A percentile compares a stretch with the other conserved stretches of the same genome.
Conservation (phyloP, 768 basidiomycete species). For the Russula sp. region DNA sequence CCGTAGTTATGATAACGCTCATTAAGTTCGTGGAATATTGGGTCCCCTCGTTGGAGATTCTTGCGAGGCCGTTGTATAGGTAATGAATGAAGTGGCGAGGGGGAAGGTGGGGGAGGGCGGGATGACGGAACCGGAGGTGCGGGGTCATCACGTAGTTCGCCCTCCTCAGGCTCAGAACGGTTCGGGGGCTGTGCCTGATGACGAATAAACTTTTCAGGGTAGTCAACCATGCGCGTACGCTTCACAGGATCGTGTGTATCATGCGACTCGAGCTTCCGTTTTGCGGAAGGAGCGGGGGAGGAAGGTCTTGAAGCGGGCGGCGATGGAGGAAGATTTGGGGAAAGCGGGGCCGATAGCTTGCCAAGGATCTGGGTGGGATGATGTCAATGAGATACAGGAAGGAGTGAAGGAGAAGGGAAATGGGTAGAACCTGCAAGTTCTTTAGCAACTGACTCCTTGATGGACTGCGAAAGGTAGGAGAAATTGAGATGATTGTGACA, state of each 20-base stretch:
- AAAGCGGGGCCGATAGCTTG: constrained; percentile 41
- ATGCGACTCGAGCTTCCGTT: constrained; percentile 40
- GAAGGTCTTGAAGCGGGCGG: constrained; percentile 45
- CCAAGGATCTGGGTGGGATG: constrained; percentile 41
- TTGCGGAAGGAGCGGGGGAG: constrained; percentile 42
- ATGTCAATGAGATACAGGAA: constrained; percentile 28
- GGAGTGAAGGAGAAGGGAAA: constrained; percentile 15
- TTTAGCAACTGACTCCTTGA: constrained; percentile 39
- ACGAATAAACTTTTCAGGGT: constrained; percentile 35
- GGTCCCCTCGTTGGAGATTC: constrained; percentile 43
- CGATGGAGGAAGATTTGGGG: constrained; percentile 46
- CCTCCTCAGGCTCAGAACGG: constrained; percentile 48
- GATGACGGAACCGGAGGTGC: constrained; percentile 23
- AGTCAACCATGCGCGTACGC: constrained; percentile 35
- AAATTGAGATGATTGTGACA: constrained; percentile 21
- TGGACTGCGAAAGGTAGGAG: constrained; percentile 32
- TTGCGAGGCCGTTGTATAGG: constrained; percentile 69
- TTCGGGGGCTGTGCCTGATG: constrained; percentile 31
- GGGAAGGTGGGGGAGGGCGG: constrained; percentile 30
- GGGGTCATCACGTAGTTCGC: constrained; percentile 46
- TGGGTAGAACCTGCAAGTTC: constrained; percentile 40
- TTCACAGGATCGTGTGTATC: constrained; percentile 29
- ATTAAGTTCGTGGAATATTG: constrained; percentile 59
- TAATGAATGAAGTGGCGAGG: constrained; percentile 40
- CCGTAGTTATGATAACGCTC: constrained; percentile 68